Percentiles rank a stretch among this genome's conserved stretches.
These are phyloP conservation scores for Corynespora cassiicola DNA, from an alignment of 2,329 filamentous ascomycete species.

Conservation along the genomic window DNA sequence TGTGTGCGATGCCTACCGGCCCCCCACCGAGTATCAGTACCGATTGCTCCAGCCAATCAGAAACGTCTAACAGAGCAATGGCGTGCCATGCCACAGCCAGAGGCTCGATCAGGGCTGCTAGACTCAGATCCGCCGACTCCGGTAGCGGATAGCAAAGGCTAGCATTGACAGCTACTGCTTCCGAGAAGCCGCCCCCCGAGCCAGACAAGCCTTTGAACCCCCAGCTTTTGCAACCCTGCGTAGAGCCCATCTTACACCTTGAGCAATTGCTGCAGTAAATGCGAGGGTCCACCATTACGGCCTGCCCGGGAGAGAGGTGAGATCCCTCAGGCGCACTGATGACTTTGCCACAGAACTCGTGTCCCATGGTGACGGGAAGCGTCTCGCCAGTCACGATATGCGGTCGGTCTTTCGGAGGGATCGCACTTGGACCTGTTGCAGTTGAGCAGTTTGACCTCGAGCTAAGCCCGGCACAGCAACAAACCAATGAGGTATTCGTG, in stretches of 20 bases:
- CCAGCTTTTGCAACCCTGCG: constrained; percentile 26
- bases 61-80: constrained; percentile 11
- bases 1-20: constrained; percentile 35
- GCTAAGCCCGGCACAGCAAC: background rate
- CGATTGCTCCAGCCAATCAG: constrained; percentile 17
- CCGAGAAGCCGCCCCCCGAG: constrained; percentile 34
- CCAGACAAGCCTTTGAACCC: constrained; percentile 35
- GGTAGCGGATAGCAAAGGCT: constrained; percentile 29
- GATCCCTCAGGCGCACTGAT: constrained; percentile 22
- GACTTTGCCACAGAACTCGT: constrained; percentile 39
- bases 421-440: constrained; percentile 18
- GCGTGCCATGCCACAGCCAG: constrained; percentile 41
- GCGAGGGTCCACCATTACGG: constrained; percentile 37
- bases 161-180: constrained; percentile 28
- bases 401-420: constrained; percentile 20
- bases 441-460: background rate
- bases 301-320: constrained; percentile 25
- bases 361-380: constrained; percentile 36
- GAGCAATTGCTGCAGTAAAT: constrained; percentile 34
- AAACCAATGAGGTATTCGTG: constrained; percentile 36
- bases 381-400: constrained; percentile 25
- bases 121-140: constrained; percentile 25
- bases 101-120: constrained; percentile 37
- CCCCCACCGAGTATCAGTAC: constrained; percentile 35
- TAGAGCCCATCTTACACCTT: constrained; percentile 18